phyloP scores from a whole-genome alignment of 2,329 filamentous ascomycete genomes.

The Thielaviopsis musarum region DNA sequence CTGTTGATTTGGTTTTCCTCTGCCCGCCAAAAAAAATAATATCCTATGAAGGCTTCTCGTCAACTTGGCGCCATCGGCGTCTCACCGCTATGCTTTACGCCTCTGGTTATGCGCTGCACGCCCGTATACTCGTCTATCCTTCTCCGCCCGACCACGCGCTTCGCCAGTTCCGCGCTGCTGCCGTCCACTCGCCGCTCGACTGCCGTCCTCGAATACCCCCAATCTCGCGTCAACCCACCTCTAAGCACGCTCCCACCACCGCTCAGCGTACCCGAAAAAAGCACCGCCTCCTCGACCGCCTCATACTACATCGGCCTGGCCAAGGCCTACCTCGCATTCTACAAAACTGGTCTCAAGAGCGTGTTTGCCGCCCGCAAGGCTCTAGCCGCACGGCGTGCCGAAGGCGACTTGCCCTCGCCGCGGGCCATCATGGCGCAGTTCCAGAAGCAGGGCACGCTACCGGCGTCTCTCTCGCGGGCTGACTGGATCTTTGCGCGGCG shows the following conservation, averaged over 20 bases:
- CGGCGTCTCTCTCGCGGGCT: conserved; percentile 34
- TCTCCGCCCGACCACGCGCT: background rate
- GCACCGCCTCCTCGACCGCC: conserved; percentile 25
- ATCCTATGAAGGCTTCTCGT: background rate
- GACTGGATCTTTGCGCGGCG: conserved; percentile 56
- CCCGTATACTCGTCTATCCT: background rate
- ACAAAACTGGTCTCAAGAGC: conserved; percentile 67
- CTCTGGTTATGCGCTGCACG: background rate
- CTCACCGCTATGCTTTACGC: background rate
- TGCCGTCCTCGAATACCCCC: conserved; percentile 3
- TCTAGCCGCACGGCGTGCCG: conserved; percentile 26
- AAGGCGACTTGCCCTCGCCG: conserved; percentile 28
- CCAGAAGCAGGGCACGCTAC: conserved; percentile 51
- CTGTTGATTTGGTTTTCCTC: background rate
- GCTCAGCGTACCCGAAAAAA: conserved; percentile 41
- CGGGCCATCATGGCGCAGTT: conserved; percentile 20
- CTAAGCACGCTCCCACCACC: conserved; percentile 54
- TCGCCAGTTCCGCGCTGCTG: background rate
- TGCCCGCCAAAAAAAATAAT: background rate
- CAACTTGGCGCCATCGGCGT: background rate
- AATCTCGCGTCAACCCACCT: conserved; percentile 47
- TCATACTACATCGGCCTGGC: conserved; percentile 45
- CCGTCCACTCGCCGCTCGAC: background rate
- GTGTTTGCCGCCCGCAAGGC: conserved; percentile 50
- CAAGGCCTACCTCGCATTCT: conserved; percentile 67